Evolutionary conservation across 495 filamentous ascomycete species (phyloP), one percentile per base, ranked within the genome.

Genomic region (Entonaema liquescens): DNA sequence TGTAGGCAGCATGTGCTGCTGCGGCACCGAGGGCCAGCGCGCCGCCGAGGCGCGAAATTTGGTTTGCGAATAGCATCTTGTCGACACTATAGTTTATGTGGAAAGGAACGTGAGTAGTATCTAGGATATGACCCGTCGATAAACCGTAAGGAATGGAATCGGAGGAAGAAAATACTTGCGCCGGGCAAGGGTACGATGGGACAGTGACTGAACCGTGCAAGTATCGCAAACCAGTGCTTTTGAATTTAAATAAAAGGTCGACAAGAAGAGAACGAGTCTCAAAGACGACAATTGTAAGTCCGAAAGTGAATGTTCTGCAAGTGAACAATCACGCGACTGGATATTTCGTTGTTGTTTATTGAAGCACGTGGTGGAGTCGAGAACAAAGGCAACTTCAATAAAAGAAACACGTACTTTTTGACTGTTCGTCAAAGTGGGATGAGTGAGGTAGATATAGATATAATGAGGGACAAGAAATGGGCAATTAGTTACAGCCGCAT

Each of bases 1-100:
- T 69, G 72, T 86, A 86, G 52, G 75, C 67, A 0, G 78, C 75
- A 15, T 77, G 63, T 21, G 76, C 74, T 9, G 69, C 75, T n/a
- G 64, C 23, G 25, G 47, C 70, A 3, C 68, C 74, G 3, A 76
- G 52, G 50, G 65, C 66, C n/a, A 79, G 29, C 31, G 74, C 31
- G 49, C 71, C 70, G 49, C 66, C 54, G 1, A 78, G 62, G 57
- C 70, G 55, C 38, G 40, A 44, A 36, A 76, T 38, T 29, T 38
- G 40, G 28, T 47, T 70, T 13, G 71, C 38, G 38, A 71, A 75
- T 26, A 59, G 25, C 75, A 74, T 77, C 21, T 23, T 28, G 23
- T 42, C 33, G 19, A 9, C 35, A 21, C n/a, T 33, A 19, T 42
- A 31, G 33, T 25, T 47, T 42, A 42, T 54, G 47, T 63, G 8